Evolutionary conservation across 2,329 filamentous ascomycete species (phyloP).

Genomic region (Rasamsonia emersonii): DNA sequence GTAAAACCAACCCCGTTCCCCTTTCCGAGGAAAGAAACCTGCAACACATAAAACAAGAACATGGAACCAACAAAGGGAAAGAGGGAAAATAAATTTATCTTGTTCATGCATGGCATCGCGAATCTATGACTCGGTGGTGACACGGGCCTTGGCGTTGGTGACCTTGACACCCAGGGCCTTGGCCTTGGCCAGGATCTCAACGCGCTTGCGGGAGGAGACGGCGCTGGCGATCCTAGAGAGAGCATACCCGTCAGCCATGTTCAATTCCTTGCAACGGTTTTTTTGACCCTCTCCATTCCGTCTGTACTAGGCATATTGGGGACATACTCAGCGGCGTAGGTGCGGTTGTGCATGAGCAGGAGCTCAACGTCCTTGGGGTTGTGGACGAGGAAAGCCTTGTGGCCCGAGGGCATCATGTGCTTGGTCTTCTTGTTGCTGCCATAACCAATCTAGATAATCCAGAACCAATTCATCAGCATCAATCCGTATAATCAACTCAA

Average conservation of each 20-base stretch:
- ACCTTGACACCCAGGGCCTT: slow-evolving; percentile 99
- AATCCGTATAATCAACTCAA: slow-evolving; percentile 1
- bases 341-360: slow-evolving; percentile 99
- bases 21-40: slow-evolving; percentile 3
- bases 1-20: slow-evolving; percentile 2
- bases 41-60: slow-evolving; percentile 9
- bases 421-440: slow-evolving; percentile 99
- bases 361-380: slow-evolving; percentile 95
- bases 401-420: slow-evolving; percentile 97
- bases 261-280: no score
- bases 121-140: slow-evolving; percentile 77
- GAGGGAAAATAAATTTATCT: slow-evolving; percentile 5
- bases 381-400: slow-evolving; percentile 99
- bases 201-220: slow-evolving; percentile 96
- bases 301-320: no score
- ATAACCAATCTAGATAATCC: slow-evolving; percentile 81
- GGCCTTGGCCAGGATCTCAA: slow-evolving; percentile 93
- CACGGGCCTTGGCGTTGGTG: slow-evolving; percentile 98
- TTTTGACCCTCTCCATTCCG: no score
- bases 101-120: slow-evolving; percentile 11
- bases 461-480: slow-evolving; percentile 10
- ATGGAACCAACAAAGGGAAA: slow-evolving; percentile 5
- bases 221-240: slow-evolving; percentile 79
- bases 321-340: slow-evolving; percentile 95
- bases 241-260: slow-evolving; percentile 6